A percentile compares a stretch with the other conserved stretches of the same genome.
These are phyloP conservation scores for Colletotrichum ledebouriae DNA, from an alignment of 2,329 filamentous ascomycete genomes.

Conservation along the genomic window DNA sequence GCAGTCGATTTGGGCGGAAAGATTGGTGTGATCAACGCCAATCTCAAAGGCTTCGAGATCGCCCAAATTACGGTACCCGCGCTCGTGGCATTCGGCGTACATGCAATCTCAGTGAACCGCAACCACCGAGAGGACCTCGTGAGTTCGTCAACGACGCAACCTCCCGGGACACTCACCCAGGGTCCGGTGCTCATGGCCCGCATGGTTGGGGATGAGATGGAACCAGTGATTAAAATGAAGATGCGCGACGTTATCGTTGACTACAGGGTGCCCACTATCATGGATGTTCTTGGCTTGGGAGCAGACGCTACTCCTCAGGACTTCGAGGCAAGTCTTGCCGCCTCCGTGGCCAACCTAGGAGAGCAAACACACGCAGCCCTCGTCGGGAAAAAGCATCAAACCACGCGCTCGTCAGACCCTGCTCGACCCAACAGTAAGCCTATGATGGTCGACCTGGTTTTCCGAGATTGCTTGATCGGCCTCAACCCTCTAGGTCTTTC, in stretches of 20 bases:
- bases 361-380: conserved; percentile 70
- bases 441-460: conserved; percentile 77
- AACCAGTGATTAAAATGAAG: conserved; percentile 90
- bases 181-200: conserved; percentile 82
- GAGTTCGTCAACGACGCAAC: conserved; percentile 58
- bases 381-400: conserved; percentile 40
- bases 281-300: conserved; percentile 81
- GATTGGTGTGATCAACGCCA: conserved; percentile 74
- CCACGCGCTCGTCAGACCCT: conserved; percentile 27
- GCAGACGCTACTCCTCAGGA: conserved; percentile 78
- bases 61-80: conserved; percentile 89
- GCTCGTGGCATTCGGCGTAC: conserved; percentile 82
- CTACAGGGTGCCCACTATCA: conserved; percentile 86
- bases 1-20: conserved; percentile 74
- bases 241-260: conserved; percentile 88
- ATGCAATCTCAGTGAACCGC: conserved; percentile 71
- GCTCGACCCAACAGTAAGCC: conserved; percentile 60
- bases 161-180: conserved; percentile 37
- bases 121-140: conserved; percentile 80
- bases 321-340: conserved; percentile 80
- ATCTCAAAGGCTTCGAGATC: conserved; percentile 74
- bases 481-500: conserved; percentile 82
- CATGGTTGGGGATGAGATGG: conserved; percentile 93
- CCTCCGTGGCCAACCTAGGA: conserved; percentile 83
- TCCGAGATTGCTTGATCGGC: conserved; percentile 86